Conservation (phyloP, 768 basidiomycete genomes). For the Rhizopogon rudus region DNA sequence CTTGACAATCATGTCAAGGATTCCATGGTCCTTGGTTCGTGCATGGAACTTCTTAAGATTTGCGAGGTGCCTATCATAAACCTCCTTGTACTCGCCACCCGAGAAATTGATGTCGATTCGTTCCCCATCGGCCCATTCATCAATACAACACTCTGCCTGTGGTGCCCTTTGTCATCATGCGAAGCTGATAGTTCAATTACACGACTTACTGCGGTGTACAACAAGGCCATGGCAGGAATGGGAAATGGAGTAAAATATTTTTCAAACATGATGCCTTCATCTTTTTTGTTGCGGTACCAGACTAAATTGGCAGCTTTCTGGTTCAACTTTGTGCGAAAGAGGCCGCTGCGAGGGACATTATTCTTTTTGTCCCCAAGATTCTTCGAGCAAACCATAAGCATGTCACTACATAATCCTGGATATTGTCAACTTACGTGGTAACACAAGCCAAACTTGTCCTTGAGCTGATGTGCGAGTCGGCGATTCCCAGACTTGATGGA, state of each 20-base stretch:
- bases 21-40: not conserved
- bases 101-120: constrained; percentile 4
- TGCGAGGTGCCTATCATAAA: constrained; percentile 9
- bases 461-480: constrained; percentile 6
- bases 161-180: no score
- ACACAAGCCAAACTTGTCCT: constrained; percentile 5
- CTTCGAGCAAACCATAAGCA: not conserved
- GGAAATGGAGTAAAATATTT: constrained; percentile 15
- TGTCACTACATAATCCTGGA: no score
- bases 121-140: constrained; percentile 13
- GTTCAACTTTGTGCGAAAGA: constrained; percentile 8
- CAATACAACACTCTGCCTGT: constrained; percentile 12
- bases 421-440: constrained; percentile 6
- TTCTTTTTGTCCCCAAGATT: not conserved
- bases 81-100: constrained; percentile 8
- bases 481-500: constrained; percentile 13
- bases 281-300: constrained; percentile 16
- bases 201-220: not conserved
- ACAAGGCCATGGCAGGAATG: constrained; percentile 8
- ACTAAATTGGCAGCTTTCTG: constrained; percentile 14
- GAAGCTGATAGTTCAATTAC: not conserved
- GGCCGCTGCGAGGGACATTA: not conserved
- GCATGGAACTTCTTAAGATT: constrained; percentile 1
- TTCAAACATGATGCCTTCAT: constrained; percentile 12
- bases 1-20: constrained; percentile 1